Evolutionary conservation across 768 basidiomycete genomes (phyloP).

Genomic region (Saitozyma podzolica): DNA sequence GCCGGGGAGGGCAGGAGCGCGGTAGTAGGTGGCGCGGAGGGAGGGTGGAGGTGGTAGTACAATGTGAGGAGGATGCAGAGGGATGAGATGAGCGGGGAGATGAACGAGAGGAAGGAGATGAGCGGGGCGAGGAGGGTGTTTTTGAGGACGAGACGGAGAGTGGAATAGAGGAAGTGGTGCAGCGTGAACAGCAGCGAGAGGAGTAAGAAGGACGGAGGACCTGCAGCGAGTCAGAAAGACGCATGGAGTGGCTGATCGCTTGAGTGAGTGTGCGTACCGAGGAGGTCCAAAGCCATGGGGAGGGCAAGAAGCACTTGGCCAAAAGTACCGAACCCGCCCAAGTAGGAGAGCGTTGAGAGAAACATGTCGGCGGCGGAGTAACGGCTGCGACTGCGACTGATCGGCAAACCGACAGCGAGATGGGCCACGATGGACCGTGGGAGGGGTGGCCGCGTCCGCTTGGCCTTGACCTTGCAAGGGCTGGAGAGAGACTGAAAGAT

Average conservation of each 20-base stretch:
- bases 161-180: slow-evolving; percentile 50
- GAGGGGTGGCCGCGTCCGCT: too few relatives aligned
- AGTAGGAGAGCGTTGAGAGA: slow-evolving; percentile 22
- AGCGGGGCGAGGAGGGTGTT: slow-evolving; percentile 49
- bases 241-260: background rate
- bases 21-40: slow-evolving; percentile 14
- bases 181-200: slow-evolving; percentile 51
- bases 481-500: too few relatives aligned
- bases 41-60: slow-evolving; percentile 49
- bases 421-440: too few relatives aligned
- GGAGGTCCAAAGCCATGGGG: slow-evolving; percentile 50
- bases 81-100: slow-evolving; percentile 45
- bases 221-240: slow-evolving; percentile 12
- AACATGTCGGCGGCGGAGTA: slow-evolving; percentile 17
- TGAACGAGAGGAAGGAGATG: slow-evolving; percentile 36
- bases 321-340: slow-evolving; percentile 42
- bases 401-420: too few relatives aligned
- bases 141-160: slow-evolving; percentile 48
- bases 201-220: slow-evolving; percentile 52
- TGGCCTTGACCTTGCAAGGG: too few relatives aligned
- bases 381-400: too few relatives aligned
- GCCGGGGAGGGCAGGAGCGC: slow-evolving; percentile 19
- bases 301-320: slow-evolving; percentile 48
- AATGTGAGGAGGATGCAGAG: slow-evolving; percentile 39
- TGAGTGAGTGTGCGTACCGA: slow-evolving; percentile 28